Percentiles rank a stretch among this genome's conserved stretches.
Conservation (phyloP, 23 red algal species). For the Chondrus crispus region DNA sequence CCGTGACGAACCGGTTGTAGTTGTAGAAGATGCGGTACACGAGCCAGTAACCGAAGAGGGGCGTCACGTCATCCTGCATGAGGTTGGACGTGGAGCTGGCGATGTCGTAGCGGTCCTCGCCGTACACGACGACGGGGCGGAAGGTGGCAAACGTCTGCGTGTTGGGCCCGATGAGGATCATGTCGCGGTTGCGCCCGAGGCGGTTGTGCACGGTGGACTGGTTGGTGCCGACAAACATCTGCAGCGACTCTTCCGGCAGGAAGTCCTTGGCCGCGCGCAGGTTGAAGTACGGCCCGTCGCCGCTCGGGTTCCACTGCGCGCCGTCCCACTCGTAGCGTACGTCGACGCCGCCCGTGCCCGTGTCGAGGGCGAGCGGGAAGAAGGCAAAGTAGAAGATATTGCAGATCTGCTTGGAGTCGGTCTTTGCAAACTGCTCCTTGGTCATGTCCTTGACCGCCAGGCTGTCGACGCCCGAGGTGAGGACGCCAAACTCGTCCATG, state of each 20-base stretch:
- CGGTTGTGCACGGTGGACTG: background rate
- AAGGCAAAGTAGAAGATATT: constrained; percentile 42
- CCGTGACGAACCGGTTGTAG: constrained; percentile 25
- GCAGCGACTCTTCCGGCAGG: constrained; percentile 2
- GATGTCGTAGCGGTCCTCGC: constrained; percentile 31
- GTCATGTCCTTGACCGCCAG: background rate
- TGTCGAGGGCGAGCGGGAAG: background rate
- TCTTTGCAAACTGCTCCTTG: background rate
- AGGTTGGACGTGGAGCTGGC: background rate
- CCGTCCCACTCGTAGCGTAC: constrained; percentile 37
- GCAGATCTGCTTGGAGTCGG: background rate
- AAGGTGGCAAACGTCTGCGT: constrained; percentile 46
- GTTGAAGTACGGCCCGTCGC: constrained; percentile 27
- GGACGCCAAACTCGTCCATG: background rate
- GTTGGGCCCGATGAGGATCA: constrained; percentile 23
- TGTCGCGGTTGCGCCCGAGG: background rate
- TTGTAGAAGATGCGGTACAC: constrained; percentile 19
- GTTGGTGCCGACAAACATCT: constrained; percentile 30
- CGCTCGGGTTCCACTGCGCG: background rate
- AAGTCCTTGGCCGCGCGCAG: background rate
- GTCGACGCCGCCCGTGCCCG: background rate
- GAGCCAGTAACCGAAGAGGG: constrained; percentile 16
- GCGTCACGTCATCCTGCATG: background rate
- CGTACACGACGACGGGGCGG: constrained; percentile 12
- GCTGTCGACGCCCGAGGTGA: background rate